A percentile compares a stretch with the other conserved stretches of the same genome.
phyloP scores from a whole-genome alignment of 768 basidiomycete species.

The Amanita fuliginea region DNA sequence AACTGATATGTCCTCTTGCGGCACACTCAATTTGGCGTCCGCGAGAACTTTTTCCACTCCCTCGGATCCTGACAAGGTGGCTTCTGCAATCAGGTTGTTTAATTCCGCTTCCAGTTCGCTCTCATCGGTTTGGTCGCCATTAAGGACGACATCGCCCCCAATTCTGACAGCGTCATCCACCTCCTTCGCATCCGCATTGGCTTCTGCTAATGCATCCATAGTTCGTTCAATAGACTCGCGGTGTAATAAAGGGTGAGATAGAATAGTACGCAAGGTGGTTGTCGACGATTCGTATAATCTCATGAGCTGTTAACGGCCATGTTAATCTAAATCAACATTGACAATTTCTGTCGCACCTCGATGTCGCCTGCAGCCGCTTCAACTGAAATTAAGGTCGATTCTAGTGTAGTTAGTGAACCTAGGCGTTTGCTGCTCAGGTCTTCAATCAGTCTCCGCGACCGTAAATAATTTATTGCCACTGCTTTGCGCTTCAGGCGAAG shows the following conservation, averaged over 20 bases:
- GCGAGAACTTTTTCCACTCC: background rate
- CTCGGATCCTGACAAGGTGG: background rate
- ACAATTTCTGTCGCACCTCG: constrained; percentile 38
- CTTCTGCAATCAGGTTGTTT: constrained; percentile 6
- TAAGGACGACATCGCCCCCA: constrained; percentile 52
- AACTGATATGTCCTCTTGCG: background rate
- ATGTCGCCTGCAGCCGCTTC: constrained; percentile 87
- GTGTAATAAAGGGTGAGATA: constrained; percentile 72
- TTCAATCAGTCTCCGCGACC: constrained; percentile 72
- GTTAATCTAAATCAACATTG: background rate
- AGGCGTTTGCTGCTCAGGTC: constrained; percentile 68
- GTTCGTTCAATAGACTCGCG: constrained; percentile 75
- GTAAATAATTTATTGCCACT: constrained; percentile 66
- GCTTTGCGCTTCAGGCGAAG: constrained; percentile 62
- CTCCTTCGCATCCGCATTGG: constrained; percentile 73
- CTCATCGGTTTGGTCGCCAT: constrained; percentile 36
- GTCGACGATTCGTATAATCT: constrained; percentile 78
- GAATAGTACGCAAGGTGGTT: constrained; percentile 59
- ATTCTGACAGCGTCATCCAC: constrained; percentile 67
- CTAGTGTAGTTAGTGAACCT: constrained; percentile 60
- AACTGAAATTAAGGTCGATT: constrained; percentile 67
- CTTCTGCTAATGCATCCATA: constrained; percentile 79
- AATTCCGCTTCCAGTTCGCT: constrained; percentile 55
- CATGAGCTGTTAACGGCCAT: constrained; percentile 54
- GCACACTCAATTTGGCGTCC: background rate